A percentile compares a stretch with the other conserved stretches of the same genome.
Conservation (phyloP, 1,284 basidiomycete species). For the Jaminaea rosea region DNA sequence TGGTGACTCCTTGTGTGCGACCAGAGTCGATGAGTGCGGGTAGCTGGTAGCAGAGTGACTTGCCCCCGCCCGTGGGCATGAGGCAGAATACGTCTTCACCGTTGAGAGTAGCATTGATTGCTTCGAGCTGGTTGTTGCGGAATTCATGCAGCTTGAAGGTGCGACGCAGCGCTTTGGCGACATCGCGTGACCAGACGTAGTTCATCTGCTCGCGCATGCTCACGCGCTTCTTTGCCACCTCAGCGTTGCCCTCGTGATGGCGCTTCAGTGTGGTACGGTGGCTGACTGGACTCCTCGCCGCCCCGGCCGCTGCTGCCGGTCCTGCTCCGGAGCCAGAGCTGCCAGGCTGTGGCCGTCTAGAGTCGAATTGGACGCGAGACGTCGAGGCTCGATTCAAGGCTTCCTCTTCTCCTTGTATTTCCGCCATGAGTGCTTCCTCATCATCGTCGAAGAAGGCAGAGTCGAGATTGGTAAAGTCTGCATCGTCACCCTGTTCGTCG, state of each 20-base stretch:
- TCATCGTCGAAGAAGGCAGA: background rate
- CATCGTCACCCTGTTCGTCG: too few species aligned
- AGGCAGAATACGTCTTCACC: constrained; percentile 85
- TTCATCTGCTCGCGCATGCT: constrained; percentile 7
- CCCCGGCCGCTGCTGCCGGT: background rate
- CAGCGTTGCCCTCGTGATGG: background rate
- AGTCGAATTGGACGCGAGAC: too few species aligned
- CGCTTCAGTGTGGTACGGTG: too few species aligned
- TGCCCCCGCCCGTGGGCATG: constrained; percentile 95
- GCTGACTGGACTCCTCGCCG: too few species aligned
- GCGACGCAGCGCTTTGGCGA: constrained; percentile 57
- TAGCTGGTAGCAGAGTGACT: constrained; percentile 62
- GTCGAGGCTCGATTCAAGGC: too few species aligned
- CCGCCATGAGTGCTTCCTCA: background rate
- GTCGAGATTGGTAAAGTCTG: too few species aligned
- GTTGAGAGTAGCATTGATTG: constrained; percentile 68
- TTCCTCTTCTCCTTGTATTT: background rate
- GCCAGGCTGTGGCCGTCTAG: too few species aligned
- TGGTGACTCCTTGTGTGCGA: constrained; percentile 67
- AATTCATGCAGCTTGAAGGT: constrained; percentile 66
- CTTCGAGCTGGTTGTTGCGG: constrained; percentile 75
- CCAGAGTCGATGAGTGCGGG: constrained; percentile 73
- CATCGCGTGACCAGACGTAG: constrained; percentile 55
- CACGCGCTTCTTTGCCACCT: background rate
- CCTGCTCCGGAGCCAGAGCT: too few species aligned